Base-by-base conservation (phyloP, 78 protist species). In the Polysphondylium violaceum region DNA sequence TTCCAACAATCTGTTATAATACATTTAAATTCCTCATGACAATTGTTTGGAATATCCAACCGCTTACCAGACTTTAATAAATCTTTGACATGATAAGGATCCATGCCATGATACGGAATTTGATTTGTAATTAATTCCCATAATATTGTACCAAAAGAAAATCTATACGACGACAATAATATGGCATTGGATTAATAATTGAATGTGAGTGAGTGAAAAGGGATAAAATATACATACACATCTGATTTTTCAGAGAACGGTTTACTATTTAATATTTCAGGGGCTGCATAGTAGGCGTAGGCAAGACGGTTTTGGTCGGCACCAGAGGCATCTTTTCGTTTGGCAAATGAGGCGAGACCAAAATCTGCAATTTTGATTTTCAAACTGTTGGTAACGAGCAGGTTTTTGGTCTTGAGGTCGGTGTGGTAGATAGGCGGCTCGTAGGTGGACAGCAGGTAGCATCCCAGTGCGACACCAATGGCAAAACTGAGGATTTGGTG, bases 371-470 rank as follows among this genome's bases (percentile, higher is more conserved):
- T 83, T 64, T 83, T 83, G 29, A 83, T 69, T 44, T 83, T 67
- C 4, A 83, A n/a, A 8, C 21, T 41, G 25, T 83, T 83, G 65
- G 91, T 83, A 4, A 83, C 79, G 11, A 83, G 50, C 29, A 83
- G 29, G 43, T 83, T 83, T 65, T 83, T 83, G 3, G 91, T 40
- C 59, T 83, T 83, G 6, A 83, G 65, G 50, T 83, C 91, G 0
- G 91, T 83, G 53, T 83, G 91, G 33, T 63, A 83, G 35, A 83
- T 83, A 25, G 91, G 91, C 59, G 91, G 91, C 25, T 83, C 91
- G 31, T 83, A 83, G 53, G 56, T 69, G 19, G 91, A 83, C 2
- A 83, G 79, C 56, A 69, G 77, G 38, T 83, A 83, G 29, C 91
- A 83, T 2, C 91, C 91, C 2, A 83, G 50, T 21, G 91, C 91